Evolutionary conservation across 169 alveolate species (phyloP), one percentile per base, ranked within the genome.

Genomic region (Plasmodium blacklocki): DNA sequence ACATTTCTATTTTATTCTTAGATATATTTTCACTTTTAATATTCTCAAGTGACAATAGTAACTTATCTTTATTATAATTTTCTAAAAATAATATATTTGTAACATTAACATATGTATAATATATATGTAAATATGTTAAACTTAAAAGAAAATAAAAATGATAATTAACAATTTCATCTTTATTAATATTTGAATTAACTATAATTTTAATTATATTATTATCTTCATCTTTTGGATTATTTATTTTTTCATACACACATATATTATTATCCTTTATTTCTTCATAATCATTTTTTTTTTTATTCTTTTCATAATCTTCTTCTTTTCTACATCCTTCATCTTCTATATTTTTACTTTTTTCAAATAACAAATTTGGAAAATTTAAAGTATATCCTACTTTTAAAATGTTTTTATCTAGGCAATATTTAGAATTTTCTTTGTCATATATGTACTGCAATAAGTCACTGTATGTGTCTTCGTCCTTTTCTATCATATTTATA

Each of bases 61-160:
- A 15, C 4, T 14, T 14, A 4, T n/a, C 9, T 14, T 67, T 43
- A n/a, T 9, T 18, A 66, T 66, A 11, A 26, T 9, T 15, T 11
- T 11, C 29, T 32, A 56, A 56, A 56, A 21, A 56, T 39, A 26
- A 64, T 19, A 32, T 14, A 18, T 19, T n/a, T 0, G 9, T 23
- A 15, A 14, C 9, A 49, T 71, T 7, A 3, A 21, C 32, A 49
- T 71, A 50, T 7, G 26, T 23, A 21, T 26, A 23, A 49, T 23
- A 43, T 4, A 52, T 12, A 23, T 71, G 64, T 1, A 50, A 5
- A 71, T 71, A 50, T 2, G 23, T 6, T 11, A 71, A 6, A 50
- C 26, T 2, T 3, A 71, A 29, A 50, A 71, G 62, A 71, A 71
- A 71, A 19, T 8, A 21, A 49, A 71, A 49, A 50, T 71, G 21